These are phyloP conservation scores for Panaeolus cyanescens DNA, from an alignment of 768 basidiomycete genomes.

Conservation along the genomic window DNA sequence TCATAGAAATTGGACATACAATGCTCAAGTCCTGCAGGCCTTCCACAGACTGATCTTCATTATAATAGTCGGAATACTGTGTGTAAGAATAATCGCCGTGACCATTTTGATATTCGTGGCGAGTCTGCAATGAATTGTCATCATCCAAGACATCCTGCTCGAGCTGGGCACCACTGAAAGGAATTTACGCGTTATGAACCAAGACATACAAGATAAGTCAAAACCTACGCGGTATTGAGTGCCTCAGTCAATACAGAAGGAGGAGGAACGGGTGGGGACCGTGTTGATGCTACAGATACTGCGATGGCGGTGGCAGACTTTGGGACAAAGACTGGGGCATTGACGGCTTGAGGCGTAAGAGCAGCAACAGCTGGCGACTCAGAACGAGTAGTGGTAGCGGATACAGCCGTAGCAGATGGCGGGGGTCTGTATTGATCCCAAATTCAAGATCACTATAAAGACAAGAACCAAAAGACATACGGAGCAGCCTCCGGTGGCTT, in stretches of 20 bases:
- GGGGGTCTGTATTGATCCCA: not conserved
- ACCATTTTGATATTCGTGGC: constrained; percentile 7
- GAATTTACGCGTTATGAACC: not conserved
- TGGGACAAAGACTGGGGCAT: constrained; percentile 86
- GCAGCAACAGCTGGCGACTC: constrained; percentile 43
- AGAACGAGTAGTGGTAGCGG: constrained; percentile 26
- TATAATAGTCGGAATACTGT: constrained; percentile 23
- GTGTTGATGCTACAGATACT: constrained; percentile 29
- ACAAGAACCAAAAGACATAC: constrained; percentile 27
- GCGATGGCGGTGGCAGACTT: constrained; percentile 43
- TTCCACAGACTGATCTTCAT: constrained; percentile 14
- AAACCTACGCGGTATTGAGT: not conserved
- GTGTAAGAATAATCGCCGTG: constrained; percentile 12
- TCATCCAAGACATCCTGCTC: not conserved
- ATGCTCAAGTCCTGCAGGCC: constrained; percentile 17
- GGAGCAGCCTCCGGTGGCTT: constrained; percentile 19
- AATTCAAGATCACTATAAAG: not conserved
- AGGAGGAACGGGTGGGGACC: constrained; percentile 30
- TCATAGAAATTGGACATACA: constrained; percentile 10
- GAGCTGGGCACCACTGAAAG: not conserved
- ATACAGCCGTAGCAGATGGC: not conserved
- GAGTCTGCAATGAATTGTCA: not conserved
- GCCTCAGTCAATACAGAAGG: constrained; percentile 6
- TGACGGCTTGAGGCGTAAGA: constrained; percentile 66
- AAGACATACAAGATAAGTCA: not conserved